These are phyloP conservation scores for Penicillium canescens DNA, from an alignment of 495 filamentous ascomycete species.

Conservation along the genomic window DNA sequence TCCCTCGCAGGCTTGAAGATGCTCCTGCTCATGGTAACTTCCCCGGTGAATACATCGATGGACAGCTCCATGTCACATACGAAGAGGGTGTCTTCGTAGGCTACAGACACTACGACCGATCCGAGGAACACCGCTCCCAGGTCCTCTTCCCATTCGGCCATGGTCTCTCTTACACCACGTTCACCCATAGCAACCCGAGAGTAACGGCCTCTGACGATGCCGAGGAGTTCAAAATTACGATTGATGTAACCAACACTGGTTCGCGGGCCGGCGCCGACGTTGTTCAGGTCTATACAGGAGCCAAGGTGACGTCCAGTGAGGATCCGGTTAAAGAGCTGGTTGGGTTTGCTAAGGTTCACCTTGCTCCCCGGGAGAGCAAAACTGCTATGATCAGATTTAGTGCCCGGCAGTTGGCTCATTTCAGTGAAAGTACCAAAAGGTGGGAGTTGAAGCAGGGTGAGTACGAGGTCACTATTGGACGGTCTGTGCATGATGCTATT, in stretches of 20 bases:
- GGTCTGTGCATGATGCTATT: neutral
- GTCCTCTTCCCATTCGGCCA: constrained; percentile 77
- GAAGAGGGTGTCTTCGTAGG: constrained; percentile 81
- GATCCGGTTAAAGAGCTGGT: constrained; percentile 59
- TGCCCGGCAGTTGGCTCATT: constrained; percentile 1
- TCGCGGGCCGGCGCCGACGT: constrained; percentile 64
- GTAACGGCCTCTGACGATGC: constrained; percentile 50
- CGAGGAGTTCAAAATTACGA: constrained; percentile 55
- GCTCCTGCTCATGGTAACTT: constrained; percentile 62
- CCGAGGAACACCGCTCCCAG: constrained; percentile 49
- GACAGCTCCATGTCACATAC: constrained; percentile 66
- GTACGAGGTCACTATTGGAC: constrained; percentile 4
- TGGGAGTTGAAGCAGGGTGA: constrained; percentile 4
- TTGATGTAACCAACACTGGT: constrained; percentile 74
- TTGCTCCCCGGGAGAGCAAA: constrained; percentile 60
- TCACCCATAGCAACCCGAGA: constrained; percentile 31
- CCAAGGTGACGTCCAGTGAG: constrained; percentile 45
- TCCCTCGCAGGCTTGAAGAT: constrained; percentile 70
- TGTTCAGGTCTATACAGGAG: constrained; percentile 67
- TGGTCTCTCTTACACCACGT: constrained; percentile 63
- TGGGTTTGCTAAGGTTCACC: constrained; percentile 66
- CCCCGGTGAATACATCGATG: constrained; percentile 62
- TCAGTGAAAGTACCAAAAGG: neutral
- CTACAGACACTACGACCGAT: constrained; percentile 77
- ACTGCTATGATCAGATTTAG: constrained; percentile 55